A percentile compares a stretch with the other conserved stretches of the same genome.
Evolutionary conservation across 2,329 filamentous ascomycete species (phyloP).

Genomic region (Sporothrix protearum): DNA sequence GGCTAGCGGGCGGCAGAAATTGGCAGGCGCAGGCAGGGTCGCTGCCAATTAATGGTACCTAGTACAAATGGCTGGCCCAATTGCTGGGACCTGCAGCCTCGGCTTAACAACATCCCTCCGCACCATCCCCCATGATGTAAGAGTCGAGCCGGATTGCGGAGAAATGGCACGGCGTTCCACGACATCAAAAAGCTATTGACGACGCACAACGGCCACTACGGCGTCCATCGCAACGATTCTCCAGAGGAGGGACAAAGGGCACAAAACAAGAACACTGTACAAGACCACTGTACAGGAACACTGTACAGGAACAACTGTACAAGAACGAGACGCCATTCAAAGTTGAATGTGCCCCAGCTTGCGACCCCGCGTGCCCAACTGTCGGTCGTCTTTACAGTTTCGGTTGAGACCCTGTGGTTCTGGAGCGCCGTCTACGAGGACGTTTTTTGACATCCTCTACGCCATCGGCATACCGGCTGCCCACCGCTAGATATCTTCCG

Average conservation of each 20-base stretch:
- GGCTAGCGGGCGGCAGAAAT: neutral
- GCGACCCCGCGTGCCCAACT: neutral
- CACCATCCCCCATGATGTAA: slow-evolving; percentile 8
- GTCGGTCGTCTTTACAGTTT: slow-evolving; percentile 18
- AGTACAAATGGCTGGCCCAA: neutral
- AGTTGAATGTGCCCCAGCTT: slow-evolving; percentile 16
- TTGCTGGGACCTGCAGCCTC: slow-evolving; percentile 15
- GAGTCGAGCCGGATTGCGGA: slow-evolving; percentile 13
- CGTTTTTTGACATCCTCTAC: neutral
- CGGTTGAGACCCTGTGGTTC: slow-evolving; percentile 3
- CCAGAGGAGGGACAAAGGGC: neutral
- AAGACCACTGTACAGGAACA: neutral
- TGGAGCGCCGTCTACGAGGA: neutral
- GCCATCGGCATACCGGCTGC: neutral
- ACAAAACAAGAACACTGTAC: neutral
- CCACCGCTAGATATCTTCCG: too few species aligned
- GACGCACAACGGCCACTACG: neutral
- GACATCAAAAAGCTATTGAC: neutral
- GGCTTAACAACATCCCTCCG: neutral
- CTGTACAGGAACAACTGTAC: neutral
- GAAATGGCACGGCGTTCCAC: slow-evolving; percentile 11
- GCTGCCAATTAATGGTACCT: neutral
- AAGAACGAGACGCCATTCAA: neutral
- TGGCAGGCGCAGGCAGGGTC: neutral
- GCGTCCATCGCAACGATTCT: too few species aligned